Evolutionary conservation across 306 rosid species (phyloP).

Genomic region (Rosa chinensis): DNA sequence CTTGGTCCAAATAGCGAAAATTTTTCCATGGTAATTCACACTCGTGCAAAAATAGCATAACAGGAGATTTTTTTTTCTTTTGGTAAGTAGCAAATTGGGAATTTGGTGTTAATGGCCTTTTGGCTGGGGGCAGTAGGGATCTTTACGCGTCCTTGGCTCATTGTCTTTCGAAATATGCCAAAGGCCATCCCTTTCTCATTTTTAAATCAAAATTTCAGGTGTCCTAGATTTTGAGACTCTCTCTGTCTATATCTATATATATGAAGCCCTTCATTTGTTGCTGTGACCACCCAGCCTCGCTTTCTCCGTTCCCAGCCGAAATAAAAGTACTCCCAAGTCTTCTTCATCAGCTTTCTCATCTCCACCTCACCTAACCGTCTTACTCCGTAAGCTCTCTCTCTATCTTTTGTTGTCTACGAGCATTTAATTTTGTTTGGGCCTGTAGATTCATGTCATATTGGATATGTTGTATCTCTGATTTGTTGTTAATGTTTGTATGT

Average conservation of each 20-base stretch:
- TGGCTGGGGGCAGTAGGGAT: neutral
- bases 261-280: neutral
- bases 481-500: neutral
- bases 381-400: neutral
- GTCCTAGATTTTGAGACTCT: neutral
- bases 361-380: slow-evolving; percentile 3
- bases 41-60: no score
- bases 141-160: neutral
- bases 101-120: neutral
- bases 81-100: neutral
- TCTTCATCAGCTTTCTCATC: neutral
- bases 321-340: neutral
- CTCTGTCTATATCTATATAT: neutral
- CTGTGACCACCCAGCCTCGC: neutral
- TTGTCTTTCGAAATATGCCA: slow-evolving; percentile 19
- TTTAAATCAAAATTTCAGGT: neutral
- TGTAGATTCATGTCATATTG: neutral
- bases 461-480: neutral
- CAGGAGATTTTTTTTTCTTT: no score
- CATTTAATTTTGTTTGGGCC: neutral
- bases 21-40: no score
- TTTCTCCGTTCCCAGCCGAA: slow-evolving; percentile 22
- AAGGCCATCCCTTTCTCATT: slow-evolving; percentile 15
- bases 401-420: neutral
- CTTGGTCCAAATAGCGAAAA: no score